A percentile compares a stretch with the other conserved stretches of the same genome.
phyloP scores from a whole-genome alignment of 2,329 filamentous ascomycete genomes.

The Diplodia mutila region DNA sequence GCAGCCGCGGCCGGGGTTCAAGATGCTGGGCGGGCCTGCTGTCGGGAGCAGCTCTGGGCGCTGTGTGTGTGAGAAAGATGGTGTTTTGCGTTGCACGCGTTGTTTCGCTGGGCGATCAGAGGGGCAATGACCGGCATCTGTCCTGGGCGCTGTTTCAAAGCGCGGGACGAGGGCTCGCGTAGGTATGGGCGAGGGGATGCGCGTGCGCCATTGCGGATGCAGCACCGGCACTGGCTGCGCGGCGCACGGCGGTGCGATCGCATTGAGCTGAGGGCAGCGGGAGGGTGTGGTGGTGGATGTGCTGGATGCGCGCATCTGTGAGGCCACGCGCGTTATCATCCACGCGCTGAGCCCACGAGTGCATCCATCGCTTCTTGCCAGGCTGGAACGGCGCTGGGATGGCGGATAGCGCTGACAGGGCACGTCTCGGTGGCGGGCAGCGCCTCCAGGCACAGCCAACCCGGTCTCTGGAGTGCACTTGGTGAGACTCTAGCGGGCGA shows the following conservation, averaged over 20 bases:
- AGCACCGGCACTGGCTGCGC: not conserved
- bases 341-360: not conserved
- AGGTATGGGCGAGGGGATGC: not conserved
- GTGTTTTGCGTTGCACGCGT: conserved; percentile 7
- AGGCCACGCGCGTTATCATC: not conserved
- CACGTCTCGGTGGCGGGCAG: not conserved
- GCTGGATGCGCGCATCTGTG: too few relatives aligned
- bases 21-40: not conserved
- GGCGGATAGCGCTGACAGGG: not conserved
- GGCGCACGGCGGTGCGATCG: not conserved
- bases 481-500: conserved; percentile 23
- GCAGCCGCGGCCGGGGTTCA: conserved; percentile 13
- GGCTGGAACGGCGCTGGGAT: conserved; percentile 4
- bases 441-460: not conserved
- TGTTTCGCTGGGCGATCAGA: conserved; percentile 9
- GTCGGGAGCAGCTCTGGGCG: not conserved
- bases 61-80: conserved; percentile 1
- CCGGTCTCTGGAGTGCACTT: conserved; percentile 9
- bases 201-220: not conserved
- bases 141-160: conserved; percentile 16
- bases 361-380: not conserved
- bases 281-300: not conserved
- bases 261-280: not conserved
- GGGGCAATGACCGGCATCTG: not conserved
- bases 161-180: conserved; percentile 19